phyloP scores from a whole-genome alignment of 1,284 basidiomycete species.

The Ustilago trichophora region DNA sequence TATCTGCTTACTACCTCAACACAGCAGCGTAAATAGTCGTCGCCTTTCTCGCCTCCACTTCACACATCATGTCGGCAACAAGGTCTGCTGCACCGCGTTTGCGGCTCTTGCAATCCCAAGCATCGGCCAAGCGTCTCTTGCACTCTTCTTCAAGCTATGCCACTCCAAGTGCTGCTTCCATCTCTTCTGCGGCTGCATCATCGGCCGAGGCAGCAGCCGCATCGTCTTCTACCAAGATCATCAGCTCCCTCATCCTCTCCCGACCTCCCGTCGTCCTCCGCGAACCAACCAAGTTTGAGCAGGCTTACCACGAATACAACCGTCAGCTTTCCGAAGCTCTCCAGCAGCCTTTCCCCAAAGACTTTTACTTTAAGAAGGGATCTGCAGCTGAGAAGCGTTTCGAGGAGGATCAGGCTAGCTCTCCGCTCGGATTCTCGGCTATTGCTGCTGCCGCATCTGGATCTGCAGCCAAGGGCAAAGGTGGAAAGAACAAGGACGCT shows the following conservation, averaged over 20 bases:
- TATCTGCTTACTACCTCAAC: too few species aligned
- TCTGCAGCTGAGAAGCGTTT: constrained; percentile 86
- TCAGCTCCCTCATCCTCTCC: constrained; percentile 76
- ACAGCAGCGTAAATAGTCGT: too few species aligned
- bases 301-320: constrained; percentile 87
- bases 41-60: too few species aligned
- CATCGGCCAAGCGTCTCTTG: constrained; percentile 17
- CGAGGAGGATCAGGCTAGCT: constrained; percentile 68
- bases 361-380: constrained; percentile 95
- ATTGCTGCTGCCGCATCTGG: constrained; percentile 17
- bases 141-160: constrained; percentile 24
- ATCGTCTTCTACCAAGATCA: constrained; percentile 51
- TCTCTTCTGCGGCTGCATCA: constrained; percentile 14
- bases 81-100: constrained; percentile 28
- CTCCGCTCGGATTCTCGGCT: constrained; percentile 36
- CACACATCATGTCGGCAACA: constrained; percentile 40
- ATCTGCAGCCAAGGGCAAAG: constrained; percentile 11
- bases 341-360: constrained; percentile 85
- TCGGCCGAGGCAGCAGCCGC: constrained; percentile 4
- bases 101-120: constrained; percentile 18
- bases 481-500: constrained; percentile 13
- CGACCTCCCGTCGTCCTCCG: constrained; percentile 83
- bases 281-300: constrained; percentile 80
- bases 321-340: constrained; percentile 82
- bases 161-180: constrained; percentile 5